These are phyloP conservation scores for Boletus mariae DNA, from an alignment of 1,284 basidiomycete species.

Conservation along the genomic window DNA sequence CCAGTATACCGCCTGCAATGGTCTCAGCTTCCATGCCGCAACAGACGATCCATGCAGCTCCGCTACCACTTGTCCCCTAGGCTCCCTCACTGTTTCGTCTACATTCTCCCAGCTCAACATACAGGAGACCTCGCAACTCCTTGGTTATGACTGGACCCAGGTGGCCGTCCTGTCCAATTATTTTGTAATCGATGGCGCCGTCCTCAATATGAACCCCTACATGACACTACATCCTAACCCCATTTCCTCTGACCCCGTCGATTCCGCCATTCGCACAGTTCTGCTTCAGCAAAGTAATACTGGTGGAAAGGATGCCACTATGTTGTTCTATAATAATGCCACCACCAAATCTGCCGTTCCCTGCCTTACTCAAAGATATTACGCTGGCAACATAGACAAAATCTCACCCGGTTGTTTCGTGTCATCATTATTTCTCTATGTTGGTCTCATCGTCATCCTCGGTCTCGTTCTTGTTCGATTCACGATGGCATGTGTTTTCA, in stretches of 20 bases:
- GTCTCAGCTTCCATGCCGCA: constrained; percentile 64
- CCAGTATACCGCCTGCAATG: constrained; percentile 63
- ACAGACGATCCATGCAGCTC: constrained; percentile 69
- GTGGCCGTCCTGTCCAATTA: constrained; percentile 67
- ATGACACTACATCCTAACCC: constrained; percentile 68
- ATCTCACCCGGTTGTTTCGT: constrained; percentile 95
- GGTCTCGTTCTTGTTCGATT: constrained; percentile 89
- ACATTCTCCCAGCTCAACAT: constrained; percentile 63
- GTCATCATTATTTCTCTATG: constrained; percentile 86
- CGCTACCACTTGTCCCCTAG: constrained; percentile 59
- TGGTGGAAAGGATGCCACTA: constrained; percentile 87
- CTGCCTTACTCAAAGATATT: constrained; percentile 83
- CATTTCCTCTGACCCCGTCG: constrained; percentile 75
- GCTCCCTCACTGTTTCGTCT: constrained; percentile 49
- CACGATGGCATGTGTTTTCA: constrained; percentile 94
- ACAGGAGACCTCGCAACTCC: constrained; percentile 58
- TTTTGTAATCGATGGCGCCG: constrained; percentile 88
- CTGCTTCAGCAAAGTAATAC: constrained; percentile 39
- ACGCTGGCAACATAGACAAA: constrained; percentile 95
- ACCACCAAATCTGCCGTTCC: constrained; percentile 66
- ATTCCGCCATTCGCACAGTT: constrained; percentile 78
- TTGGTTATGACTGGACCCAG: constrained; percentile 89
- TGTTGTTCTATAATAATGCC: constrained; percentile 73
- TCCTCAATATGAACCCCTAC: constrained; percentile 93
- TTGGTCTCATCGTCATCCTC: constrained; percentile 89